Evolutionary conservation across 1,139 yeast species (phyloP), one percentile per base, ranked within the genome.

Genomic region (Zhuliangozyma parablackwelliae): DNA sequence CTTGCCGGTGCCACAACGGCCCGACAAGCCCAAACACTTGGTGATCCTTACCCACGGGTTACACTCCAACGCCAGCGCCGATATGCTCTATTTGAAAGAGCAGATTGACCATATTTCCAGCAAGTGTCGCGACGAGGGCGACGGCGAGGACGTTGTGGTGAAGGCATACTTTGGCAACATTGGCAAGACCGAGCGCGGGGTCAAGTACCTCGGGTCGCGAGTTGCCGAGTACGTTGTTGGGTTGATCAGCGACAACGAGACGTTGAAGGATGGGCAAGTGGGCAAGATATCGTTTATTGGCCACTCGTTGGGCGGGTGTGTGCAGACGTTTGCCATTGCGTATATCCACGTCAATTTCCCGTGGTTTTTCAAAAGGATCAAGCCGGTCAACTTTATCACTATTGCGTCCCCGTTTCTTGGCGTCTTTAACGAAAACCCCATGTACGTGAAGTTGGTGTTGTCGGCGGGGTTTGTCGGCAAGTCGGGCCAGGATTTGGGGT

Each of bases 321-420:
- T 85, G 3, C 97, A 92, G 59, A 79, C 94, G 0, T 92, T 88
- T 66, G 94, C 97, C 1, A 75, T 92, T 31, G 95, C 96, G 0
- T 88, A 88, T 54, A 72, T 62, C 12, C 54, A 57, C 34, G 70
- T 75, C 35, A 81, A 78, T 45, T 79, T 80, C 53, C 94, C 96
- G 0, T 76, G 81, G 65, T 78, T 84, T 43, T 88, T 92, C 47
- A 53, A 73, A 25, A 63, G 65, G 13, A 75, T 86, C 6, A 63
- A 69, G 41, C 97, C 97, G 0, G 71, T 80, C n/a, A 87, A 89
- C 53, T 90, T 89, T 56, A 74, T 92, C 25, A 72, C 96, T 0
- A 50, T 92, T 43, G 96, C 98, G 0, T 75, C 95, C 0, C 99
- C 99, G 0, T 64, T 90, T 46, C 63, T 94, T 11, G 99, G 98